Evolutionary conservation across 176 grass and related monocot species (phyloP).

Genomic region (Poa annua): DNA sequence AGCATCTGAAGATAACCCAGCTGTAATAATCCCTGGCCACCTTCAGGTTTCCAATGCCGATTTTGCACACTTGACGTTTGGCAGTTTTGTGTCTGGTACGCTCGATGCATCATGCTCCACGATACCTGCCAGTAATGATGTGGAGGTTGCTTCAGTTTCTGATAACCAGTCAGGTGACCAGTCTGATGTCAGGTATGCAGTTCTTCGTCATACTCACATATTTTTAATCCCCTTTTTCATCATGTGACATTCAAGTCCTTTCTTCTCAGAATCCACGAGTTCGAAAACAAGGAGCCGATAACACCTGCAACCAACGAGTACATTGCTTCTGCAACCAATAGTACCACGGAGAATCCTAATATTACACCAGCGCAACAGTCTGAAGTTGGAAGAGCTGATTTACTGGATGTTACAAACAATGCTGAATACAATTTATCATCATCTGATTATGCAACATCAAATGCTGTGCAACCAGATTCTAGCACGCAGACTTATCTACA

Average conservation of each 20-base stretch:
- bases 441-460: constrained; percentile 51
- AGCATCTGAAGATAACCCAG: constrained; percentile 59
- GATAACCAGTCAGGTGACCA: constrained; percentile 48
- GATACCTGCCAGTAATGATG: constrained; percentile 48
- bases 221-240: constrained; percentile 4
- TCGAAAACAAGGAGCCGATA: constrained; percentile 50
- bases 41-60: constrained; percentile 76
- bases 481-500: constrained; percentile 52
- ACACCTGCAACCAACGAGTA: constrained; percentile 43
- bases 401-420: constrained; percentile 54
- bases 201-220: not conserved
- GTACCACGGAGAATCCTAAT: constrained; percentile 46
- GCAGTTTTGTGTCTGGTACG: constrained; percentile 80
- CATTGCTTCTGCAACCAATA: constrained; percentile 46
- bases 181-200: constrained; percentile 51
- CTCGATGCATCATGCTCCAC: constrained; percentile 57
- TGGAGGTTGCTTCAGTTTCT: constrained; percentile 37
- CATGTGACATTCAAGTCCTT: constrained; percentile 25
- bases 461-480: constrained; percentile 53
- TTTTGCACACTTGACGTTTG: constrained; percentile 70
- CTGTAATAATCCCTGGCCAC: constrained; percentile 80
- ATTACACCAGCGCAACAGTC: constrained; percentile 47
- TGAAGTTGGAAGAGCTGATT: constrained; percentile 50
- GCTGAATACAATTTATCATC: constrained; percentile 62
- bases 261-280: constrained; percentile 56